phyloP scores from a whole-genome alignment of 75 land plant genomes.

The Picea glauca region DNA sequence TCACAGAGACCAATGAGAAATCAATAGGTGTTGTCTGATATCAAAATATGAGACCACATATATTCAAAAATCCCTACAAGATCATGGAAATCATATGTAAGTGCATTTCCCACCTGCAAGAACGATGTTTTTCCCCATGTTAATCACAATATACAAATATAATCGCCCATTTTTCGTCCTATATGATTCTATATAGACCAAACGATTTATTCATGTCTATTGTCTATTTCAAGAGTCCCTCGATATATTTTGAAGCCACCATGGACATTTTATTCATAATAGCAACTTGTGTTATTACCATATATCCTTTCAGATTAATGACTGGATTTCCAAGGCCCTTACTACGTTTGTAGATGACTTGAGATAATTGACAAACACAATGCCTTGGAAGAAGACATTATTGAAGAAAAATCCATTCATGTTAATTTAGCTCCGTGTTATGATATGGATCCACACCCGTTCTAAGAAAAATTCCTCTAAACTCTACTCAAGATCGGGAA shows the following conservation, averaged over 20 bases:
- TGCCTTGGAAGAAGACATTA: slow-evolving; percentile 27
- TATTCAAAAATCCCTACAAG: slow-evolving; percentile 77
- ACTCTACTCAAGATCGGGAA: no score
- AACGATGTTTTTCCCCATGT: not conserved
- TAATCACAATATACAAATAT: not conserved
- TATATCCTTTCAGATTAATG: slow-evolving; percentile 61
- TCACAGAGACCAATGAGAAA: slow-evolving; percentile 42
- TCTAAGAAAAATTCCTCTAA: no score
- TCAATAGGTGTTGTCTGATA: slow-evolving; percentile 69
- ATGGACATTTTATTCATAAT: no score
- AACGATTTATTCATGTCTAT: not conserved
- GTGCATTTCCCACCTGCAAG: slow-evolving; percentile 86
- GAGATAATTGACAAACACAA: slow-evolving; percentile 57
- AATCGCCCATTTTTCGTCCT: not conserved
- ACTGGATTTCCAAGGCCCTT: slow-evolving; percentile 20
- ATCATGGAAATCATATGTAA: slow-evolving; percentile 84
- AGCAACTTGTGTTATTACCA: slow-evolving; percentile 24
- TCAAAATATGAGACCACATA: slow-evolving; percentile 85
- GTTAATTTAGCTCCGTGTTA: no score
- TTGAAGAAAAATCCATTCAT: not conserved
- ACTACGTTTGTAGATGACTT: slow-evolving; percentile 22
- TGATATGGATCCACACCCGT: no score
- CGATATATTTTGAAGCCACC: not conserved
- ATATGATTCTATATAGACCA: not conserved
- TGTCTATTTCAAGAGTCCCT: not conserved